Conservation (phyloP, 164 flowering plant genomes). For the Aristolochia contorta region DNA sequence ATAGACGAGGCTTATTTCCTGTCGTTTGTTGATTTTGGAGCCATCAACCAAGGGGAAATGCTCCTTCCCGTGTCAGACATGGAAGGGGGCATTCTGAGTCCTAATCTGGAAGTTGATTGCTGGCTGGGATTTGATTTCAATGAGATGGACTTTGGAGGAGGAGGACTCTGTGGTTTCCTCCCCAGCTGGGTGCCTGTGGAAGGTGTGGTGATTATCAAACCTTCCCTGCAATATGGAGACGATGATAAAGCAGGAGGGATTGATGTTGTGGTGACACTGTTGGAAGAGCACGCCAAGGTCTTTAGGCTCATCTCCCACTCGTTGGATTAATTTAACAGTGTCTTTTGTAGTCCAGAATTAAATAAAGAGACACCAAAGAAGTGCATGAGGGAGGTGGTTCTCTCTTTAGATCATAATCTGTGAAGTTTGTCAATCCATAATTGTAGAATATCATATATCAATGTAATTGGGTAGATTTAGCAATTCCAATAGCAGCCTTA, state of each 20-base stretch:
- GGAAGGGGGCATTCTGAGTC: constrained; percentile 1
- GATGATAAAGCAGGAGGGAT: background rate
- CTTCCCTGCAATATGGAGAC: background rate
- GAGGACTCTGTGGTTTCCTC: constrained; percentile 1
- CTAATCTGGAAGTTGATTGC: constrained; percentile 7
- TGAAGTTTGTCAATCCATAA: too few relatives aligned
- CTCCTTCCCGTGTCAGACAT: background rate
- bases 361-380: too few relatives aligned
- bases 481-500: too few relatives aligned
- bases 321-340: background rate
- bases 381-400: too few relatives aligned
- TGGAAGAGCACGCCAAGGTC: constrained; percentile 2
- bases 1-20: background rate
- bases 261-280: constrained; percentile 2
- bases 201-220: constrained; percentile 2
- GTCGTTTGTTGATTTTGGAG: constrained; percentile 6
- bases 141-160: constrained; percentile 1
- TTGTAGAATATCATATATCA: too few relatives aligned
- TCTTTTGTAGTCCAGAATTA: too few relatives aligned
- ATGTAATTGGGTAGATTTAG: too few relatives aligned
- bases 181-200: constrained; percentile 7
- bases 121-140: constrained; percentile 5
- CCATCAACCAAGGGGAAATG: background rate
- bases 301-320: background rate
- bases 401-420: too few relatives aligned